These are phyloP conservation scores for Krasilnikovozyma curviuscula DNA, from an alignment of 768 basidiomycete species.

Conservation along the genomic window DNA sequence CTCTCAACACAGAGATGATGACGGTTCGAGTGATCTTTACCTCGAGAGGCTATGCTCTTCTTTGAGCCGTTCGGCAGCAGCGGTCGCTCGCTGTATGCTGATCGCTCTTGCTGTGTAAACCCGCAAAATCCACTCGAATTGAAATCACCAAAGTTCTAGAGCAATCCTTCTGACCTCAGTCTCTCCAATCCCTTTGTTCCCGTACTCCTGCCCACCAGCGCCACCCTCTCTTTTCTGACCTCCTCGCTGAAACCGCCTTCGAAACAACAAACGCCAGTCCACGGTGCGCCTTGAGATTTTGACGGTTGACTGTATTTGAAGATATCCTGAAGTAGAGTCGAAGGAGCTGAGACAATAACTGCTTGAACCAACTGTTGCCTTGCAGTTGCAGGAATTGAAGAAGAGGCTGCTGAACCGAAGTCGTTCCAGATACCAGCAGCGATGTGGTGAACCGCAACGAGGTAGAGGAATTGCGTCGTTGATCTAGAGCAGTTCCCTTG, in stretches of 20 bases:
- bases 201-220: not conserved
- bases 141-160: not conserved
- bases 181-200: not conserved
- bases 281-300: not conserved
- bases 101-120: not conserved
- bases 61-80: too few relatives aligned
- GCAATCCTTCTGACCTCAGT: slow-evolving; percentile 9
- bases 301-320: not conserved
- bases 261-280: not conserved
- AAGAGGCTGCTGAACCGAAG: not conserved
- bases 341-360: not conserved
- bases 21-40: not conserved
- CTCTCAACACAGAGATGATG: not conserved
- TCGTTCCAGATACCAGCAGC: slow-evolving; percentile 58
- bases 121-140: not conserved
- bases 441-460: slow-evolving; percentile 60
- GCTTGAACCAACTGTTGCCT: not conserved
- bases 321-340: not conserved
- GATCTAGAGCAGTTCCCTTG: not conserved
- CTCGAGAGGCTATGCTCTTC: too few relatives aligned
- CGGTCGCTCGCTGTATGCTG: too few relatives aligned
- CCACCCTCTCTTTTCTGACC: not conserved
- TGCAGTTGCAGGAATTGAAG: not conserved
- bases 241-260: not conserved
- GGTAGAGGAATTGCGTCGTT: slow-evolving; percentile 33